Percentiles rank a stretch among this genome's conserved stretches.
Conservation (phyloP, 2,329 filamentous ascomycete genomes). For the Mycosphaerelloides madeirae region DNA sequence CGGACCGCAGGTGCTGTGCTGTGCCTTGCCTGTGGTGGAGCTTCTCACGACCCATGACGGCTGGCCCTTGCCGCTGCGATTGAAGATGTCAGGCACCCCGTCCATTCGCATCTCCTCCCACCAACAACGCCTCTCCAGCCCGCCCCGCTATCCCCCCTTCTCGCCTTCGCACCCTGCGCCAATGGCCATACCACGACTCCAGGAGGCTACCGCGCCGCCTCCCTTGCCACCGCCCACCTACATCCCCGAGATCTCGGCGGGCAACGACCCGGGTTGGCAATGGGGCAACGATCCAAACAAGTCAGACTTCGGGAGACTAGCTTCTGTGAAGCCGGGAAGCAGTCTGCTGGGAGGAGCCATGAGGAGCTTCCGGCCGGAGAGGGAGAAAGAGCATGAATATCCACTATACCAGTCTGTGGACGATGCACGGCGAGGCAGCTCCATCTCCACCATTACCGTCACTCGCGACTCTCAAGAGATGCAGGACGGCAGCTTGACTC, state of each 20-base stretch:
- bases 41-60: too few species aligned
- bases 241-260: slow-evolving; percentile 52
- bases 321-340: slow-evolving; percentile 45
- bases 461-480: slow-evolving; percentile 25
- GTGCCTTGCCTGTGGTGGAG: not conserved
- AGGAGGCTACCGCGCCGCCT: slow-evolving; percentile 50
- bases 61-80: too few species aligned
- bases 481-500: slow-evolving; percentile 22
- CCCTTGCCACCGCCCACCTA: slow-evolving; percentile 60
- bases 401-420: slow-evolving; percentile 22
- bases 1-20: not conserved
- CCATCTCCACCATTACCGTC: slow-evolving; percentile 34
- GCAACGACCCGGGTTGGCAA: slow-evolving; percentile 59
- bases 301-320: slow-evolving; percentile 43
- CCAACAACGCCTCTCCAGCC: slow-evolving; percentile 34
- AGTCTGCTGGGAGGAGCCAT: slow-evolving; percentile 38
- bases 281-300: slow-evolving; percentile 54
- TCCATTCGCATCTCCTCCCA: slow-evolving; percentile 35
- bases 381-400: slow-evolving; percentile 27
- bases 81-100: slow-evolving; percentile 24
- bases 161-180: slow-evolving; percentile 41
- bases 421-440: slow-evolving; percentile 37
- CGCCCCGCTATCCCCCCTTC: slow-evolving; percentile 34
- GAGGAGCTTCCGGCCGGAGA: slow-evolving; percentile 12
- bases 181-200: slow-evolving; percentile 60